Percentiles rank a stretch among this genome's conserved stretches.
Evolutionary conservation across 2,329 filamentous ascomycete genomes (phyloP).

Genomic region (Diaporthe capsici): DNA sequence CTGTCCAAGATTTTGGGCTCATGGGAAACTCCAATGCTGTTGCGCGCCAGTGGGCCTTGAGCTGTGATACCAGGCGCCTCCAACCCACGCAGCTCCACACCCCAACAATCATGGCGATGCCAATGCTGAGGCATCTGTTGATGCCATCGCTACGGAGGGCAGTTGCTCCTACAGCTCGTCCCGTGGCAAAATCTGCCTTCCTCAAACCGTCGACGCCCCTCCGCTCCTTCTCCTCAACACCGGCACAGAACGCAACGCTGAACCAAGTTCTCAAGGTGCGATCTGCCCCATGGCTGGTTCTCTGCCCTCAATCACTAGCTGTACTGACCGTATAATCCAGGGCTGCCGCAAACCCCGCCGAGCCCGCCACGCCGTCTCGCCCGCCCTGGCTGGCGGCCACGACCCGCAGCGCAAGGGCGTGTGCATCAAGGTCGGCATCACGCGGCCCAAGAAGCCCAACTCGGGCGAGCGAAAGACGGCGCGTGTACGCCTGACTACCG

Average conservation of each 20-base stretch:
- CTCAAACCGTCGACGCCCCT: conserved; percentile 44
- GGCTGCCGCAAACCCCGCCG: conserved; percentile 85
- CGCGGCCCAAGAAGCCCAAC: conserved; percentile 98
- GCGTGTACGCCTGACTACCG: conserved; percentile 88
- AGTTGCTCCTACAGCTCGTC: conserved; percentile 32
- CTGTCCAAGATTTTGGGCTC: conserved; percentile 38
- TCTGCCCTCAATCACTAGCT: neutral
- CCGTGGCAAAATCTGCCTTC: conserved; percentile 45
- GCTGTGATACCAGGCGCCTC: conserved; percentile 6
- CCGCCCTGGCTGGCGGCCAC: conserved; percentile 78
- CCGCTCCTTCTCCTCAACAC: conserved; percentile 57
- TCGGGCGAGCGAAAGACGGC: conserved; percentile 97
- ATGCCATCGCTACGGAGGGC: conserved; percentile 49
- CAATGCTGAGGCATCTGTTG: conserved; percentile 53
- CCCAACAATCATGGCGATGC: conserved; percentile 50
- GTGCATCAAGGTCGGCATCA: conserved; percentile 92
- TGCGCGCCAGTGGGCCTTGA: conserved; percentile 7
- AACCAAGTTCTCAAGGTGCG: conserved; percentile 78
- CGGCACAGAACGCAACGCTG: conserved; percentile 72
- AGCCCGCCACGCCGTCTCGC: conserved; percentile 88
- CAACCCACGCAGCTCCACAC: conserved; percentile 11
- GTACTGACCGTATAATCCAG: conserved; percentile 50
- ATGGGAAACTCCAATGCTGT: neutral
- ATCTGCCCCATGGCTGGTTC: neutral
- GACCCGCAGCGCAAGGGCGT: conserved; percentile 94